These are phyloP conservation scores for Rhypophila decipiens DNA, from an alignment of 495 filamentous ascomycete species.

Conservation along the genomic window DNA sequence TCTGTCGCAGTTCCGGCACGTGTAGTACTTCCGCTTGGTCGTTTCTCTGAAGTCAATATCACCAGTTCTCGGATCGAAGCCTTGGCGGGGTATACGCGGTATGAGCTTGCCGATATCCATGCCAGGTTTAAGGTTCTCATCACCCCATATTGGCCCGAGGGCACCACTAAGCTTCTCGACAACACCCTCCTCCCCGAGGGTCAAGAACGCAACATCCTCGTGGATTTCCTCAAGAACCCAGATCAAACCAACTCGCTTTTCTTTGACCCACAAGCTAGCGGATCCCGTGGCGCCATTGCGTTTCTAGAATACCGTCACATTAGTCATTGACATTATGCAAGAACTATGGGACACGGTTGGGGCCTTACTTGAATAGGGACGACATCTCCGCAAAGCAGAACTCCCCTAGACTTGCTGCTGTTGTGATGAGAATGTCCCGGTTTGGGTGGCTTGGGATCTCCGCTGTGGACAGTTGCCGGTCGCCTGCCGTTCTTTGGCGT, in stretches of 20 bases:
- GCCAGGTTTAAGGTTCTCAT: conserved; percentile 55
- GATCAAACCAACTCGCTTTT: conserved; percentile 87
- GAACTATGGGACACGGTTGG: not conserved
- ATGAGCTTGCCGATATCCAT: conserved; percentile 69
- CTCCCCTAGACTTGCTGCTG: conserved; percentile 75
- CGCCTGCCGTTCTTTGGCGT: conserved; percentile 41
- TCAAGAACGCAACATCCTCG: conserved; percentile 77
- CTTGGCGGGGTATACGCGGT: conserved; percentile 71
- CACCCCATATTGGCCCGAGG: conserved; percentile 73
- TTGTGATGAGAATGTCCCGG: conserved; percentile 47
- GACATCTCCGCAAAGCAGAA: conserved; percentile 91
- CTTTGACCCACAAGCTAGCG: conserved; percentile 96
- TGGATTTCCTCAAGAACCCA: conserved; percentile 98
- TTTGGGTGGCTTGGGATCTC: conserved; percentile 57
- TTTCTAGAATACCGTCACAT: no score
- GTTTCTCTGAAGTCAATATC: conserved; percentile 68
- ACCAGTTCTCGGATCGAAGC: conserved; percentile 54
- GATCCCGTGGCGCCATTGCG: conserved; percentile 85
- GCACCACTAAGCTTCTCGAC: conserved; percentile 63
- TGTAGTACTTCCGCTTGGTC: conserved; percentile 66
- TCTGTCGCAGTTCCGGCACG: conserved; percentile 64
- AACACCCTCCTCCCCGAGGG: conserved; percentile 64
- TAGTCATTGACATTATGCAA: no score
- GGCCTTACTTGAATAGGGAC: conserved; percentile 62
- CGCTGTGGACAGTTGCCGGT: conserved; percentile 69